Base-by-base conservation (phyloP, 768 basidiomycete genomes). In the Kwoniella mangroviensis region DNA sequence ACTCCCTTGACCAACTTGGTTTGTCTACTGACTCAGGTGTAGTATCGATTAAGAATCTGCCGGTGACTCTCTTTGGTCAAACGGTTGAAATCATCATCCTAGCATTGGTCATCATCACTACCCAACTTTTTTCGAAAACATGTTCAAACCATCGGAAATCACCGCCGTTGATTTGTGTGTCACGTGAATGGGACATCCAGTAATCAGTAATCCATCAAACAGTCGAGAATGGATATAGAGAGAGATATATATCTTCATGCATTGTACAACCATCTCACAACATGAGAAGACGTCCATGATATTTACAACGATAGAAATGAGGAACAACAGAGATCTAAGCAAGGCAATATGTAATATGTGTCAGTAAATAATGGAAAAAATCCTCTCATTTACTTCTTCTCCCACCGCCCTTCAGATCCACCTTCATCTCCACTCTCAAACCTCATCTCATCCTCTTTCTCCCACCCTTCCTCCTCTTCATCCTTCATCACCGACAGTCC, bases 401-500 rank as follows among this genome's bases (percentile, higher is more conserved):
- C 71, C 79, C 75, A 77, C 21, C 58, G 68, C 6, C 76, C 77
- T 54, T 72, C 75, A 15, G 22, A 65, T 60, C 73, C 72, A 2
- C 70, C 78, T 40, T 80, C 78, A 54, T 75, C 79, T 12, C 76
- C 80, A 45, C 71, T 71, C 53, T 81, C 79, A 17, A 74, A 72
- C 55, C 75, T 67, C 52, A 74, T 76, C 68, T 79, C 78, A 58
- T 70, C 74, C 22, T 72, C 69, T n/a, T 73, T 72, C 54, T 74
- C 67, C 26, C 55, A 58, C 24, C 63, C 69, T 28, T 55, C 71
- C 19, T 73, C 74, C 15, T 76, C 74, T 22, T 56, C 68, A 45
- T 73, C 75, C 40, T 72, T 67, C 63, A 42, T 28, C 65, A 34
- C 57, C 57, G 34, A 61, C 54, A 7, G 61, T 63, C 9, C 52